Evolutionary conservation across 164 flowering plant species (phyloP).

Genomic region (Aristolochia californica): DNA sequence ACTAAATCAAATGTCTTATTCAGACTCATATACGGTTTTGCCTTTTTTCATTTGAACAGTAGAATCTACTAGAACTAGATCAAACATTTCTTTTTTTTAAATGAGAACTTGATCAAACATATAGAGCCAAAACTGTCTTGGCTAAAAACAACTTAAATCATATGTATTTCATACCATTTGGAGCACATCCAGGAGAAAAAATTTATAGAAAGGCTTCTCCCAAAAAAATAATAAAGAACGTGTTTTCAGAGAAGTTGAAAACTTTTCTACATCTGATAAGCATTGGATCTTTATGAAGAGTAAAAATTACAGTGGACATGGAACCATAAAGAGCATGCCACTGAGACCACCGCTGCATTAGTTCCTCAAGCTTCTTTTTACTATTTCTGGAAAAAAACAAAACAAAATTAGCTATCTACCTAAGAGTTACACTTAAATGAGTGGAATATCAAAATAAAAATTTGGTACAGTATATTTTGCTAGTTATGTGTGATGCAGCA

Average conservation of each 20-base stretch:
- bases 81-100: too few relatives aligned
- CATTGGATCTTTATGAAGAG: neutral
- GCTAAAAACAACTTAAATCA: too few relatives aligned
- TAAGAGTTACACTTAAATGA: neutral
- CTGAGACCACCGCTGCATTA: constrained; percentile 79
- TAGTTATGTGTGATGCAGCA: neutral
- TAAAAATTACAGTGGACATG: constrained; percentile 32
- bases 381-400: constrained; percentile 45
- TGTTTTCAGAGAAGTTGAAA: neutral
- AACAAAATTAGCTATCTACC: neutral
- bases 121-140: too few relatives aligned
- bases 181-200: too few relatives aligned
- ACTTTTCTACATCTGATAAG: too few relatives aligned
- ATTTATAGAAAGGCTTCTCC: too few relatives aligned
- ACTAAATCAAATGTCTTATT: too few relatives aligned
- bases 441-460: neutral
- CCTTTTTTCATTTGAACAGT: too few relatives aligned
- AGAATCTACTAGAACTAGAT: too few relatives aligned
- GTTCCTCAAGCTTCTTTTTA: constrained; percentile 62
- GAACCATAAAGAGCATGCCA: constrained; percentile 62
- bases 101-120: too few relatives aligned
- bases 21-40: too few relatives aligned
- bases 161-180: too few relatives aligned
- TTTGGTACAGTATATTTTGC: neutral
- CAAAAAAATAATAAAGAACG: neutral